A percentile compares a stretch with the other conserved stretches of the same genome.
These are phyloP conservation scores for Dimargaris cristalligena DNA, from an alignment of 192 early-diverging fungal species.

Conservation along the genomic window DNA sequence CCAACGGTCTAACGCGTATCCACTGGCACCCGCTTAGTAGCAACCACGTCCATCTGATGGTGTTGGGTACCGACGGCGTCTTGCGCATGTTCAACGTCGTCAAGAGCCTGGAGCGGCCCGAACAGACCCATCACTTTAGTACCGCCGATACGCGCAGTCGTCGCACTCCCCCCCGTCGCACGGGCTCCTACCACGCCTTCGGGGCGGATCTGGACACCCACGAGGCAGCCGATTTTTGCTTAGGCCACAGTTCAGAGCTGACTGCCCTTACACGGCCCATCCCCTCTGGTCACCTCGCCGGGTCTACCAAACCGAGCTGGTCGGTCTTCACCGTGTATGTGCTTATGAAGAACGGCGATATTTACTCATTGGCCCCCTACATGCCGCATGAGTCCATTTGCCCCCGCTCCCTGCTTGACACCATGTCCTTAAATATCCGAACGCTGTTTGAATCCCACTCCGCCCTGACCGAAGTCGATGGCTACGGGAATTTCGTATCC, in stretches of 20 bases:
- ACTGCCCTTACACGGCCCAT: no score
- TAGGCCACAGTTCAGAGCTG: slow-evolving; percentile 15
- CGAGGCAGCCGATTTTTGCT: slow-evolving; percentile 29
- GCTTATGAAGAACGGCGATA: slow-evolving; percentile 45
- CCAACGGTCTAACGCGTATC: slow-evolving; percentile 40
- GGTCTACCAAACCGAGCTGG: slow-evolving; percentile 32
- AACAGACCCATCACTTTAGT: slow-evolving; percentile 42
- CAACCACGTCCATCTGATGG: slow-evolving; percentile 44
- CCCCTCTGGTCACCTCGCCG: no score
- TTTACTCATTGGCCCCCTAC: slow-evolving; percentile 62
- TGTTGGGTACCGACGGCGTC: slow-evolving; percentile 43
- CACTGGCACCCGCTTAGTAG: slow-evolving; percentile 70
- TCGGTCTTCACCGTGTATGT: slow-evolving; percentile 52
- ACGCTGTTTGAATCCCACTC: slow-evolving; percentile 7
- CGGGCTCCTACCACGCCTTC: neutral
- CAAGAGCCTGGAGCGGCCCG: slow-evolving; percentile 38
- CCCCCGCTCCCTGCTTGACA: slow-evolving; percentile 8
- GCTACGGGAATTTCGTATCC: slow-evolving; percentile 4
- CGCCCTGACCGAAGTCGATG: slow-evolving; percentile 5
- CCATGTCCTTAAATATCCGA: neutral
- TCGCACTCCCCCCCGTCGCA: no score
- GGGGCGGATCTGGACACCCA: slow-evolving; percentile 12
- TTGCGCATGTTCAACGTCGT: slow-evolving; percentile 58
- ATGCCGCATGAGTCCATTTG: slow-evolving; percentile 28
- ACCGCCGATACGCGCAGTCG: no score